Conservation (phyloP, 805 yeast genomes). For the Peterozyma xylosa region DNA sequence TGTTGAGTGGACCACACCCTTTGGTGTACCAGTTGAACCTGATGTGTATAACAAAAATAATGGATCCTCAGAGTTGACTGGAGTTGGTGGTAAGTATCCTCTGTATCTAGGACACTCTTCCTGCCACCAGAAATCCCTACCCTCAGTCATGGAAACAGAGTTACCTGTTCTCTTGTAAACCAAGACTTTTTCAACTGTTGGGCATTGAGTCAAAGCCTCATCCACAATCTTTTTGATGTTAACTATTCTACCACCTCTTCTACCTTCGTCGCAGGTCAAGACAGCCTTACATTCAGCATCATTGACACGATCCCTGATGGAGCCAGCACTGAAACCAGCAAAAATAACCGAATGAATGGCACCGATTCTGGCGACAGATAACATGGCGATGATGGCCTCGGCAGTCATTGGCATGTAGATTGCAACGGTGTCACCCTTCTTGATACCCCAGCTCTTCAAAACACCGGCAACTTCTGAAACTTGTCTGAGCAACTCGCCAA, state of each 20-base stretch:
- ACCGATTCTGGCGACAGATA: constrained; percentile 90
- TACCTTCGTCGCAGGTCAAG: constrained; percentile 92
- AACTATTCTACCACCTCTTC: constrained; percentile 91
- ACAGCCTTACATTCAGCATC: constrained; percentile 84
- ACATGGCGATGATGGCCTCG: constrained; percentile 88
- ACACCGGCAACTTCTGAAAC: constrained; percentile 86
- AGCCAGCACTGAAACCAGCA: constrained; percentile 94
- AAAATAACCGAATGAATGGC: constrained; percentile 94
- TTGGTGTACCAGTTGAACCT: constrained; percentile 97
- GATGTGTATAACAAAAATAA: constrained; percentile 92
- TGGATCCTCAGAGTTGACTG: constrained; percentile 91
- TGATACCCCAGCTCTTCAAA: constrained; percentile 76
- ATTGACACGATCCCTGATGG: constrained; percentile 81
- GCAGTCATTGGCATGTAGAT: constrained; percentile 97
- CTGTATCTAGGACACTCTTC: constrained; percentile 78
- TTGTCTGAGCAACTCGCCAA: constrained; percentile 76
- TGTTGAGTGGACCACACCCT: constrained; percentile 93
- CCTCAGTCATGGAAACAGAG: constrained; percentile 63
- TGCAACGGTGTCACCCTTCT: constrained; percentile 94
- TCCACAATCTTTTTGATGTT: constrained; percentile 92
- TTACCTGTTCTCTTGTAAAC: constrained; percentile 87
- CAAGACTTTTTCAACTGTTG: constrained; percentile 72
- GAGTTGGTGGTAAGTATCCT: constrained; percentile 78
- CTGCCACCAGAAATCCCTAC: constrained; percentile 95
- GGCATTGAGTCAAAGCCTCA: constrained; percentile 76